phyloP scores from a whole-genome alignment of 2,329 filamentous ascomycete genomes.

The Davidsoniella virescens region DNA sequence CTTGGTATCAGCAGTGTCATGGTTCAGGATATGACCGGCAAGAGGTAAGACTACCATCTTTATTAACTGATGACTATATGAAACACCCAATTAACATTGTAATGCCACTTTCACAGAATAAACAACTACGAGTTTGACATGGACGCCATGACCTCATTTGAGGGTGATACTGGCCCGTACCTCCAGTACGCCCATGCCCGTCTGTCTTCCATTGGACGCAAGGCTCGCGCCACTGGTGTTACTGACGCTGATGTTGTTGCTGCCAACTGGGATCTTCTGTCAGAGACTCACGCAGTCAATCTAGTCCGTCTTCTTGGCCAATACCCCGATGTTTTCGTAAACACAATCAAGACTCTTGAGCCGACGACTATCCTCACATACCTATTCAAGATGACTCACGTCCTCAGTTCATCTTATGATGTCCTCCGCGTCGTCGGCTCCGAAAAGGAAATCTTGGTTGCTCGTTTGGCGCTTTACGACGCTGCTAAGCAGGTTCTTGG shows the following conservation, averaged over 20 bases:
- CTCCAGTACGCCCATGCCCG: slow-evolving; percentile 71
- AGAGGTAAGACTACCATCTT: slow-evolving; percentile 28
- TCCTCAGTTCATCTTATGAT: slow-evolving; percentile 65
- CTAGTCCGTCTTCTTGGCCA: slow-evolving; percentile 62
- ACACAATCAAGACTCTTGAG: slow-evolving; percentile 72
- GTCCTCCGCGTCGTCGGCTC: slow-evolving; percentile 68
- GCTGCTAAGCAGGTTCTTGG: slow-evolving; percentile 57
- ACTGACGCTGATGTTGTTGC: slow-evolving; percentile 39
- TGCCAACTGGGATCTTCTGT: slow-evolving; percentile 52
- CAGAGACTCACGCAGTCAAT: slow-evolving; percentile 55
- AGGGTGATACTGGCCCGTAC: slow-evolving; percentile 73
- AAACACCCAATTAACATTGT: slow-evolving; percentile 6
- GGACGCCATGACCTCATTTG: slow-evolving; percentile 67
- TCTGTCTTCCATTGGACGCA: slow-evolving; percentile 46
- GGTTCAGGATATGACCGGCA: slow-evolving; percentile 96
- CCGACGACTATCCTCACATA: slow-evolving; percentile 45
- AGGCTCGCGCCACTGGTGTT: slow-evolving; percentile 36
- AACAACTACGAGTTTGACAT: slow-evolving; percentile 62
- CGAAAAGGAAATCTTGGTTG: slow-evolving; percentile 52
- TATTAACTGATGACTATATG: slow-evolving; percentile 1
- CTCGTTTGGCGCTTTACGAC: slow-evolving; percentile 64
- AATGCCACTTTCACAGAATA: slow-evolving; percentile 25
- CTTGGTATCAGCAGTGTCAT: slow-evolving; percentile 91
- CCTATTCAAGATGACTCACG: slow-evolving; percentile 75
- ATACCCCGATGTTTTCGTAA: slow-evolving; percentile 72